Evolutionary conservation across 2,329 filamentous ascomycete species (phyloP).

Genomic region (Claviceps cyperi): DNA sequence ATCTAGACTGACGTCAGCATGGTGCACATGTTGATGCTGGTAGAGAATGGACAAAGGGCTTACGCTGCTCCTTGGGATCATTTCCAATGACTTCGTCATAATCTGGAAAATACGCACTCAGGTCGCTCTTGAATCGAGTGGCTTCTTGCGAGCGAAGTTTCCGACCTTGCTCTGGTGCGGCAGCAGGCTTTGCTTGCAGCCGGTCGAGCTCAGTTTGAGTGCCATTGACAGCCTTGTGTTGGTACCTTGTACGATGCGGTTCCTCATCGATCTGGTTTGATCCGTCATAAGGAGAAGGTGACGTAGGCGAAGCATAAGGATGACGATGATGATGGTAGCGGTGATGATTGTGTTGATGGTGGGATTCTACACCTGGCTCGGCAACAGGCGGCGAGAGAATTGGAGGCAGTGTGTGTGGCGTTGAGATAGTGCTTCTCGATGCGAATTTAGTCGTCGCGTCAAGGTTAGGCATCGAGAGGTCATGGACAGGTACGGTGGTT

Average conservation of each 20-base stretch:
- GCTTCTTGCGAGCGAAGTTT: slow-evolving; percentile 80
- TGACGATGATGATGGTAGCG: slow-evolving; percentile 2
- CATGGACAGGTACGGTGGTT: slow-evolving; percentile 7
- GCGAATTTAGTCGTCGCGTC: slow-evolving; percentile 3
- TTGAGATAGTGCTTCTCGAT: background rate
- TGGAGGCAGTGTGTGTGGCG: background rate
- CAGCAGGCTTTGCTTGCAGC: slow-evolving; percentile 33
- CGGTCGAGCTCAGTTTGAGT: slow-evolving; percentile 46
- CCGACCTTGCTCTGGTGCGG: slow-evolving; percentile 47
- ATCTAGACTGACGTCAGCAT: slow-evolving; percentile 34
- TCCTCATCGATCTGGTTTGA: slow-evolving; percentile 12
- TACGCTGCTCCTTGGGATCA: slow-evolving; percentile 64
- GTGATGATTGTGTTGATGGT: slow-evolving; percentile 6
- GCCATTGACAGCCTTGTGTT: slow-evolving; percentile 45
- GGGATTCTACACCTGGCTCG: slow-evolving; percentile 2
- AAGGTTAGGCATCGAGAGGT: slow-evolving; percentile 2
- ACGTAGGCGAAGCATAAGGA: slow-evolving; percentile 2
- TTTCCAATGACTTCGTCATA: slow-evolving; percentile 92
- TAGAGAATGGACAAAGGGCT: slow-evolving; percentile 15
- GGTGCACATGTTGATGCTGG: too few species aligned
- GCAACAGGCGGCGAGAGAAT: slow-evolving; percentile 2
- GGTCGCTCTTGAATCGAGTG: slow-evolving; percentile 76
- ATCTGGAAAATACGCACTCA: slow-evolving; percentile 80
- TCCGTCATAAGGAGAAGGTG: slow-evolving; percentile 8
- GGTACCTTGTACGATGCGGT: slow-evolving; percentile 31